These are phyloP conservation scores for Psilocybe subaeruginosa DNA, from an alignment of 768 basidiomycete species.

Conservation along the genomic window DNA sequence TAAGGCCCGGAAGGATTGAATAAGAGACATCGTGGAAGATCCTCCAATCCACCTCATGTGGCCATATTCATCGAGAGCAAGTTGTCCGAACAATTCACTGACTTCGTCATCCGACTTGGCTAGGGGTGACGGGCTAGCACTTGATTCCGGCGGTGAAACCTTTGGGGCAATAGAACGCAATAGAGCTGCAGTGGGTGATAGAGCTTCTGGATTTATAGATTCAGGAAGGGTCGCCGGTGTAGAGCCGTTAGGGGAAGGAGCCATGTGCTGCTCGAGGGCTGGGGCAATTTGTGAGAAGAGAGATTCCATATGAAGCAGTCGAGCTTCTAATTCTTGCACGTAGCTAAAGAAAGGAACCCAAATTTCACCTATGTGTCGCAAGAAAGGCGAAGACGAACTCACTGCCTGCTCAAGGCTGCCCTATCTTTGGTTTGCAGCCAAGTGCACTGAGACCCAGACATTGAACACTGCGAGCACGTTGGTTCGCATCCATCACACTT, in stretches of 20 bases:
- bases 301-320: conserved; percentile 85
- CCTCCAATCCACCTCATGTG: conserved; percentile 93
- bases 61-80: conserved; percentile 87
- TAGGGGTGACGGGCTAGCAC: conserved; percentile 34
- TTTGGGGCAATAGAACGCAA: conserved; percentile 40
- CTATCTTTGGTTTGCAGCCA: conserved; percentile 94
- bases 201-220: conserved; percentile 36
- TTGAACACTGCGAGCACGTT: conserved; percentile 79
- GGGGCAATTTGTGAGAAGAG: conserved; percentile 85
- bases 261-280: conserved; percentile 69
- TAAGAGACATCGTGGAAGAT: conserved; percentile 90
- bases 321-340: conserved; percentile 89
- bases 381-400: conserved; percentile 31
- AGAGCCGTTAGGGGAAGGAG: conserved; percentile 51
- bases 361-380: conserved; percentile 6
- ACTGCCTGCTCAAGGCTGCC: conserved; percentile 90
- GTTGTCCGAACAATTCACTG: conserved; percentile 83
- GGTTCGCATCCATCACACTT: conserved; percentile 91
- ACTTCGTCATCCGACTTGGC: conserved; percentile 74
- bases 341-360: conserved; percentile 52
- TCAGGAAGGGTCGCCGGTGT: conserved; percentile 33
- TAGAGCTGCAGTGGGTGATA: conserved; percentile 35
- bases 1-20: conserved; percentile 82
- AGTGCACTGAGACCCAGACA: conserved; percentile 77
- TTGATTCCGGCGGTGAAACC: conserved; percentile 32